Conservation (phyloP, 1,139 yeast species). For the Blastobotrys arbuscula region DNA sequence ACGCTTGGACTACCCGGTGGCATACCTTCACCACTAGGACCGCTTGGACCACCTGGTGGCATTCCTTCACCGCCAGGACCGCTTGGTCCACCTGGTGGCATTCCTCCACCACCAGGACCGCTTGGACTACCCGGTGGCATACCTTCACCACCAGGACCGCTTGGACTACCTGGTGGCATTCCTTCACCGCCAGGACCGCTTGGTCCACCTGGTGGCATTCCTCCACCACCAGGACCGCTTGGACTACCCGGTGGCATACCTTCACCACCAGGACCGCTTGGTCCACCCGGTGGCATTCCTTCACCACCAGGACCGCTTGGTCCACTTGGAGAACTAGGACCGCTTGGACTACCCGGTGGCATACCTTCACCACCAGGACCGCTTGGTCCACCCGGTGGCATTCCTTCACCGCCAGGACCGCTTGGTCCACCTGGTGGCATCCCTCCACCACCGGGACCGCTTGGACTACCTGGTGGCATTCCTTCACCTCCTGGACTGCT, state of each 20-base stretch:
- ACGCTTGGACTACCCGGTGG: background rate
- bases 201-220: slow-evolving; percentile 6
- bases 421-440: slow-evolving; percentile 12
- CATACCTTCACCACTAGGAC: background rate
- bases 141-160: background rate
- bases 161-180: background rate
- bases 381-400: background rate
- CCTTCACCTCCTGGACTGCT: too few species aligned
- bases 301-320: slow-evolving; percentile 1
- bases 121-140: background rate
- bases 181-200: slow-evolving; percentile 8
- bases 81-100: background rate
- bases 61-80: background rate
- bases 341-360: background rate
- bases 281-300: background rate
- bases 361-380: slow-evolving; percentile 8
- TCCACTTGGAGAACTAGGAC: background rate
- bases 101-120: background rate
- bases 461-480: slow-evolving; percentile 5
- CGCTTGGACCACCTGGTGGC: background rate
- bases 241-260: slow-evolving; percentile 4
- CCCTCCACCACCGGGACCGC: slow-evolving; percentile 9
- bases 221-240: slow-evolving; percentile 8
- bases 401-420: too few species aligned
- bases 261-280: slow-evolving; percentile 7